Evolutionary conservation across 2,329 filamentous ascomycete species (phyloP).

Genomic region (Passalora sequoiae): DNA sequence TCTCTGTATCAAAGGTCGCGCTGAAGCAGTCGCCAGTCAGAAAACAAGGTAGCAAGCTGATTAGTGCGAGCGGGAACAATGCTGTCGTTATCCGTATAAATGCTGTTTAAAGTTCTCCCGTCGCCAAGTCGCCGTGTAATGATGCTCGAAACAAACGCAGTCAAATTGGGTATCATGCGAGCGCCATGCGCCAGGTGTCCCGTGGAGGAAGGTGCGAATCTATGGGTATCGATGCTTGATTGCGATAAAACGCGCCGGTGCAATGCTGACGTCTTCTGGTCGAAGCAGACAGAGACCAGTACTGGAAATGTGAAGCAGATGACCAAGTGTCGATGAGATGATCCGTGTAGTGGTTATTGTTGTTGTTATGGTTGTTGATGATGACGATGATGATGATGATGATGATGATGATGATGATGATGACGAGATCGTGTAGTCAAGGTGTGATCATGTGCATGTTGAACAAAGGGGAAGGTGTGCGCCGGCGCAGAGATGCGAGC

Average conservation of each 20-base stretch:
- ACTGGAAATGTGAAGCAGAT: conserved; percentile 10
- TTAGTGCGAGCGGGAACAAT: conserved; percentile 1
- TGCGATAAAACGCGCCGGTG: conserved; percentile 16
- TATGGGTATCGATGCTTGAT: conserved; percentile 18
- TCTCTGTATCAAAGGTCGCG: neutral
- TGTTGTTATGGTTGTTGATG: too few relatives aligned
- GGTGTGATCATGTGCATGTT: conserved; percentile 16
- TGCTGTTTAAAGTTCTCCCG: neutral
- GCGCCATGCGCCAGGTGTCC: conserved; percentile 21
- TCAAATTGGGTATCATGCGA: conserved; percentile 24
- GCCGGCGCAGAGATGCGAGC: neutral
- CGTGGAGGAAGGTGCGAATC: conserved; percentile 21
- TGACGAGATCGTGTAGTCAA: too few relatives aligned
- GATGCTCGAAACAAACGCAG: conserved; percentile 2
- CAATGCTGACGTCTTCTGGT: conserved; percentile 19
- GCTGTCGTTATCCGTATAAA: conserved; percentile 11
- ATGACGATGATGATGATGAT: too few relatives aligned
- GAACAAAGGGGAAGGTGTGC: conserved; percentile 22
- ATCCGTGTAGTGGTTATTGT: too few relatives aligned
- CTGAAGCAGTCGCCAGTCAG: conserved; percentile 4
- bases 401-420: too few relatives aligned
- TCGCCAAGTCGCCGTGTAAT: neutral
- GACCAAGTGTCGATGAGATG: conserved; percentile 17
- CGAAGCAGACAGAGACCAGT: conserved; percentile 11
- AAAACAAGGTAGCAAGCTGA: neutral